These are phyloP conservation scores for Thermomucor indicae-seudaticae DNA, from an alignment of 371 early-diverging fungal species.

Conservation along the genomic window DNA sequence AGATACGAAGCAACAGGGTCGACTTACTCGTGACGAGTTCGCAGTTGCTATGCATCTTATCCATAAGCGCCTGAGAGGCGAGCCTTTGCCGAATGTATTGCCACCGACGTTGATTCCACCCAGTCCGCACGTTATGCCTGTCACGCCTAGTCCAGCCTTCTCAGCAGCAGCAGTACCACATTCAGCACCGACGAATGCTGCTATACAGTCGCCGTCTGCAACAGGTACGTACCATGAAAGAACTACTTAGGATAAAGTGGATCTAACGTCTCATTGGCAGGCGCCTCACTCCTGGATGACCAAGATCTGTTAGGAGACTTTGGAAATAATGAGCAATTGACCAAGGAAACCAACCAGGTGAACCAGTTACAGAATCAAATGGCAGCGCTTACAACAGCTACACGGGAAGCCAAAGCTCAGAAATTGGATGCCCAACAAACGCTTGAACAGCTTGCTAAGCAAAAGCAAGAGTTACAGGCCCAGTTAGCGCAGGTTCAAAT, in stretches of 20 bases:
- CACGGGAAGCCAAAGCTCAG: conserved; percentile 19
- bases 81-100: conserved; percentile 64
- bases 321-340: conserved; percentile 29
- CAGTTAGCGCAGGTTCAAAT: conserved; percentile 22
- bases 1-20: conserved; percentile 73
- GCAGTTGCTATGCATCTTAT: conserved; percentile 94
- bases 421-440: conserved; percentile 15
- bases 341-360: conserved; percentile 31
- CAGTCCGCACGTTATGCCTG: conserved; percentile 3
- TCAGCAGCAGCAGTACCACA: not conserved
- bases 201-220: not conserved
- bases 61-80: conserved; percentile 68
- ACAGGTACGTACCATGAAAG: not conserved
- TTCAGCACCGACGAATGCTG: too few relatives aligned
- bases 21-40: conserved; percentile 83
- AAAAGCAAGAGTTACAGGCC: conserved; percentile 20
- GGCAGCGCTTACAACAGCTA: conserved; percentile 14
- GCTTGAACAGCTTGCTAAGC: conserved; percentile 14
- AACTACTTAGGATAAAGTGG: not conserved
- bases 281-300: conserved; percentile 7
- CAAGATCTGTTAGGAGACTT: conserved; percentile 44
- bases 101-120: conserved; percentile 54
- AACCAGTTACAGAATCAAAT: conserved; percentile 43
- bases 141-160: not conserved
- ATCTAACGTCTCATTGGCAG: not conserved